phyloP scores from a whole-genome alignment of 495 filamentous ascomycete species.

The Saxophila tyrrhenica region DNA sequence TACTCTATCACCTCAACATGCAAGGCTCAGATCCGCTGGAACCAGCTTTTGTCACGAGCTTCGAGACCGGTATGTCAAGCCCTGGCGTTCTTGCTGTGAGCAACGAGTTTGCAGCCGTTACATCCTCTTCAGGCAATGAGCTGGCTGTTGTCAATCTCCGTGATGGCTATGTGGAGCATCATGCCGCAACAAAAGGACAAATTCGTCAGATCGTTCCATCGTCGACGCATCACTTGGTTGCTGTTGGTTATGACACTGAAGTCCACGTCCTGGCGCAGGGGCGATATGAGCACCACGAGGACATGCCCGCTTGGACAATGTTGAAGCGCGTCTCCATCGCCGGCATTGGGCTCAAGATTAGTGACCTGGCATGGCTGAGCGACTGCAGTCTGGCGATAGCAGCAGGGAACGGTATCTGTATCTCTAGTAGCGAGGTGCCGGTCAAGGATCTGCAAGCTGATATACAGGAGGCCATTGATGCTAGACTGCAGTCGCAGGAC shows the following conservation, averaged over 20 bases:
- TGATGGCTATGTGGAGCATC: slow-evolving; percentile 16
- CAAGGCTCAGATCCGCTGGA: background rate
- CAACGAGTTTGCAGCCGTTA: slow-evolving; percentile 7
- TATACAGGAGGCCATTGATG: slow-evolving; percentile 47
- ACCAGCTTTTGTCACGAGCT: background rate
- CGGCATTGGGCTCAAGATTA: slow-evolving; percentile 49
- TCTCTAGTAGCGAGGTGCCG: slow-evolving; percentile 30
- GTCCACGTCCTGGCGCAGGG: slow-evolving; percentile 11
- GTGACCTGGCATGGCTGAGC: slow-evolving; percentile 81
- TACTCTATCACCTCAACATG: background rate
- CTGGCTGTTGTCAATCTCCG: slow-evolving; percentile 7
- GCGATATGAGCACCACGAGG: slow-evolving; percentile 6
- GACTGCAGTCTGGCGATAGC: slow-evolving; percentile 77
- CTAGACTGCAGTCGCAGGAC: slow-evolving; percentile 35
- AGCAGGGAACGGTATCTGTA: slow-evolving; percentile 85
- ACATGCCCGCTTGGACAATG: slow-evolving; percentile 3
- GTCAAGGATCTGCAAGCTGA: slow-evolving; percentile 57
- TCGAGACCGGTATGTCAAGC: background rate
- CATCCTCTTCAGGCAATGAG: slow-evolving; percentile 5
- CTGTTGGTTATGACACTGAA: background rate
- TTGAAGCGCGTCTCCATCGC: slow-evolving; percentile 6
- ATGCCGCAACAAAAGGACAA: background rate
- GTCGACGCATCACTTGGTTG: background rate
- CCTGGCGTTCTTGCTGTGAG: slow-evolving; percentile 4
- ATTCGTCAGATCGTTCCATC: background rate